These are phyloP conservation scores for Microsporum audouinii DNA, from an alignment of 2,329 filamentous ascomycete species.

Conservation along the genomic window DNA sequence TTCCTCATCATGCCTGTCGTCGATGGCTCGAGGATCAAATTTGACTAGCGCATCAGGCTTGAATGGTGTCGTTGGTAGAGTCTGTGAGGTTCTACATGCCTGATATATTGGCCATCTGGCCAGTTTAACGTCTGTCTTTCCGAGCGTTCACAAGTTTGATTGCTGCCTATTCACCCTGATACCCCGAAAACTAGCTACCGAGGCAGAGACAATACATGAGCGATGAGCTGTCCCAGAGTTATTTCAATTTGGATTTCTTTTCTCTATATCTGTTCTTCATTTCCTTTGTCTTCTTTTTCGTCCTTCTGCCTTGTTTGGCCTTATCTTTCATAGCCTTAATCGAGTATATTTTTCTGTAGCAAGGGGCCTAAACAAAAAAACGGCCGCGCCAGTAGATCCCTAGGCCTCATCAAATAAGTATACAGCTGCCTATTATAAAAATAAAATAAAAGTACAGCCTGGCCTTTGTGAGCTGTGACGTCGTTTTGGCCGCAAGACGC, in stretches of 20 bases:
- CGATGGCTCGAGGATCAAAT: constrained; percentile 21
- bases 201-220: background rate
- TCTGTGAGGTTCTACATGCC: constrained; percentile 25
- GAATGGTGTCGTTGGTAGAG: constrained; percentile 48
- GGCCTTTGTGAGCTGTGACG: background rate
- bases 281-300: background rate
- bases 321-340: background rate
- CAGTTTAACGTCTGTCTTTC: background rate
- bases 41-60: constrained; percentile 42
- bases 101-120: constrained; percentile 3
- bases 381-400: background rate
- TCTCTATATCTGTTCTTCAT: background rate
- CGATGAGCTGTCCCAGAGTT: background rate
- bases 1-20: constrained; percentile 21
- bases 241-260: background rate
- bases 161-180: background rate
- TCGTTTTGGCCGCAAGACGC: background rate
- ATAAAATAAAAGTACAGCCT: background rate
- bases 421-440: background rate
- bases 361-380: background rate
- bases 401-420: background rate
- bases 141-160: background rate
- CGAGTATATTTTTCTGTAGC: background rate
- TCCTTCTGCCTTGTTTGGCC: background rate
- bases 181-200: background rate